A percentile compares a stretch with the other conserved stretches of the same genome.
These are phyloP conservation scores for Pterocarpus macrocarpus DNA, from an alignment of 306 rosid species.

Conservation along the genomic window DNA sequence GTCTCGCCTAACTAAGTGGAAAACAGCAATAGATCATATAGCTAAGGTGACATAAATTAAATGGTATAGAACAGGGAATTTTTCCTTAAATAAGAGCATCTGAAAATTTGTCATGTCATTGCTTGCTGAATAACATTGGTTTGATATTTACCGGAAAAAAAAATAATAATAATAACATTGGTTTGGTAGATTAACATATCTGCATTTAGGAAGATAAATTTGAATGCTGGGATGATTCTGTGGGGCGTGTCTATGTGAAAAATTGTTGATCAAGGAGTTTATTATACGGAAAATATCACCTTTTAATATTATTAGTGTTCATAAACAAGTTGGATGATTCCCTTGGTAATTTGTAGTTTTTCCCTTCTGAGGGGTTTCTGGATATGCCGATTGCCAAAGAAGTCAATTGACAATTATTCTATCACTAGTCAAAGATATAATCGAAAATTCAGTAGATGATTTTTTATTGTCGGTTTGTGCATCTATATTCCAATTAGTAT, in stretches of 20 bases:
- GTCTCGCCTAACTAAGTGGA: no score
- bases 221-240: not conserved
- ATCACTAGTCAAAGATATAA: not conserved
- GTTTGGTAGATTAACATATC: not conserved
- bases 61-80: no score
- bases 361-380: no score
- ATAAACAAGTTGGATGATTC: no score
- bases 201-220: not conserved
- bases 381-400: not conserved
- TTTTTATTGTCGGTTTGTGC: not conserved
- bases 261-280: slow-evolving; percentile 15
- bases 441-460: not conserved
- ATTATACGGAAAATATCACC: not conserved
- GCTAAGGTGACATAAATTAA: no score
- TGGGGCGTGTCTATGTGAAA: not conserved
- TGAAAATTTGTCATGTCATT: no score
- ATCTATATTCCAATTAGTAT: slow-evolving; percentile 11
- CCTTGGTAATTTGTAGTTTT: no score
- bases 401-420: not conserved
- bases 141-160: no score
- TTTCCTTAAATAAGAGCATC: no score
- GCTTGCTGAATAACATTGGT: no score
- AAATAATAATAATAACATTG: not conserved
- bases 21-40: no score
- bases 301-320: not conserved